phyloP scores from a whole-genome alignment of 768 basidiomycete species.

The Sistotremastrum suecicum region DNA sequence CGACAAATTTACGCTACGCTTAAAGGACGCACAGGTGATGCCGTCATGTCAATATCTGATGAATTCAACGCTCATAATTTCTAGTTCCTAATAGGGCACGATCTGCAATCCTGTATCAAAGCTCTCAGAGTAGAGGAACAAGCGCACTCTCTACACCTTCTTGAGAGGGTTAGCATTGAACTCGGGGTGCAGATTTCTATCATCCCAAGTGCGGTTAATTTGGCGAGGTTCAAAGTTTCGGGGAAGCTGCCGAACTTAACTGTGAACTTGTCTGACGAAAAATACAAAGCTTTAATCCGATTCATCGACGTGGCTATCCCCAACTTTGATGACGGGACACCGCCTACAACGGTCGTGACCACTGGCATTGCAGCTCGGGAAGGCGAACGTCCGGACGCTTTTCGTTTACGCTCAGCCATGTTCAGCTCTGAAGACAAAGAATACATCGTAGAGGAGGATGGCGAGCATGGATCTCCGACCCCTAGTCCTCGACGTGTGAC shows the following conservation, averaged over 20 bases:
- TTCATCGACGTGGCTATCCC: slow-evolving; percentile 86
- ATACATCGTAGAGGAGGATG: slow-evolving; percentile 24
- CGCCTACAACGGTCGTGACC: neutral
- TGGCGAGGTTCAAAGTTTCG: slow-evolving; percentile 81
- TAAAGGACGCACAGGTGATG: slow-evolving; percentile 82
- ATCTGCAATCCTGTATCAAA: slow-evolving; percentile 65
- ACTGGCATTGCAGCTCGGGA: neutral
- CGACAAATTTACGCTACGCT: slow-evolving; percentile 69
- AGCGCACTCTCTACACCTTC: slow-evolving; percentile 57
- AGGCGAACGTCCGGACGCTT: neutral
- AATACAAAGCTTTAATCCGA: slow-evolving; percentile 86
- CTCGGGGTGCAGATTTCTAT: slow-evolving; percentile 89
- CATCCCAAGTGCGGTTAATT: slow-evolving; percentile 63
- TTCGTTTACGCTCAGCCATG: neutral
- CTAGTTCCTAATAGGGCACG: slow-evolving; percentile 82
- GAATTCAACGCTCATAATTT: neutral
- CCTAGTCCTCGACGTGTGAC: too few species aligned
- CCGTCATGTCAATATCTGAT: slow-evolving; percentile 4
- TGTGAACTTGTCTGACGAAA: slow-evolving; percentile 80
- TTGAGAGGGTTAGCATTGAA: slow-evolving; percentile 86
- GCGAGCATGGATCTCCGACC: slow-evolving; percentile 19
- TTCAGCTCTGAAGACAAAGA: slow-evolving; percentile 7
- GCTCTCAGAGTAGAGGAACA: slow-evolving; percentile 49
- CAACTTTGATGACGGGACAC: slow-evolving; percentile 42
- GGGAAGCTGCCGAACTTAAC: slow-evolving; percentile 79